These are phyloP conservation scores for Ilex aquifolium DNA, from an alignment of 257 asterid species.

Conservation along the genomic window DNA sequence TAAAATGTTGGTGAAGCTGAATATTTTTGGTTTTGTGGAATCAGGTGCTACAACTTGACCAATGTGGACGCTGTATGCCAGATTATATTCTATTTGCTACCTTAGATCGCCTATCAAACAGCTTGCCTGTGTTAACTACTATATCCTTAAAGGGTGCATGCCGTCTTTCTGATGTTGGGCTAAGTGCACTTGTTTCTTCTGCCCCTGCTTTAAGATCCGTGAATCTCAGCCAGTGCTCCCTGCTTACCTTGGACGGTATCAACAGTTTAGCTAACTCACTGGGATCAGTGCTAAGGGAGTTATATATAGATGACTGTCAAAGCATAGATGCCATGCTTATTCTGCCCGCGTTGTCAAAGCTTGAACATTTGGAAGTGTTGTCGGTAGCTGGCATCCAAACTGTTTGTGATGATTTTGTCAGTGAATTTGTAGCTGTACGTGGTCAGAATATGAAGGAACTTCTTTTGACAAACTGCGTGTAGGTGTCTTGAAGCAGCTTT, in stretches of 20 bases:
- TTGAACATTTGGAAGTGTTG: conserved; percentile 73
- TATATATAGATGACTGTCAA: conserved; percentile 60
- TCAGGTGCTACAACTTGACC: conserved; percentile 89
- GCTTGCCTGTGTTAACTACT: conserved; percentile 58
- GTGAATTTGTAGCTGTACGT: conserved; percentile 30
- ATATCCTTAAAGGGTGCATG: conserved; percentile 87
- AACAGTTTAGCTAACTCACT: conserved; percentile 46
- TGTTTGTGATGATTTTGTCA: conserved; percentile 62
- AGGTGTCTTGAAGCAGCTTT: conserved; percentile 20
- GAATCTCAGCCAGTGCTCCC: conserved; percentile 77
- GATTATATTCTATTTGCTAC: conserved; percentile 49
- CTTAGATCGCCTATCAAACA: conserved; percentile 49
- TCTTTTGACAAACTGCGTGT: conserved; percentile 67
- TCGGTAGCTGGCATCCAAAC: conserved; percentile 67
- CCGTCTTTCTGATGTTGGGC: conserved; percentile 82
- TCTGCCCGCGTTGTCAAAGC: conserved; percentile 62
- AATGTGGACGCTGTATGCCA: conserved; percentile 69
- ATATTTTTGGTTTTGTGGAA: conserved; percentile 21
- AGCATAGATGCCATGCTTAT: conserved; percentile 66
- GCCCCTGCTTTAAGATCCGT: conserved; percentile 82
- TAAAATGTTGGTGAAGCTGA: conserved; percentile 12
- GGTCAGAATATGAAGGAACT: conserved; percentile 86
- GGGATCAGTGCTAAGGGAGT: conserved; percentile 62
- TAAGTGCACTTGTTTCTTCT: conserved; percentile 52
- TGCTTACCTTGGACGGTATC: conserved; percentile 72